A percentile compares a stretch with the other conserved stretches of the same genome.
phyloP scores from a whole-genome alignment of 163 green algal species.

The Scenedesmus sp. region DNA sequence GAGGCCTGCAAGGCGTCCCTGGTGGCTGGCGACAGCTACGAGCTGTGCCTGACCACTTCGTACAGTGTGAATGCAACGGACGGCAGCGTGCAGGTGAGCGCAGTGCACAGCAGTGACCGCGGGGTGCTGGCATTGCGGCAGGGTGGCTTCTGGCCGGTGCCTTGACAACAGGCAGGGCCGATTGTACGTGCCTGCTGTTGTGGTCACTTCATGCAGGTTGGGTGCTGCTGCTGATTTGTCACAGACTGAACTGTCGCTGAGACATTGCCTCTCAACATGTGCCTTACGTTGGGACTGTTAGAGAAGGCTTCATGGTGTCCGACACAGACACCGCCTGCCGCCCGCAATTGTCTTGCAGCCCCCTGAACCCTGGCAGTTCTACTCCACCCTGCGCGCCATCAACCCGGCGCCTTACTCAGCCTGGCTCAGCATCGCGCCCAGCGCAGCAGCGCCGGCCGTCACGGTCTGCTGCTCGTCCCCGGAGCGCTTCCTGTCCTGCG shows the following conservation, averaged over 20 bases:
- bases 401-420: conserved; percentile 97
- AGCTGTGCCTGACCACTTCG: conserved; percentile 94
- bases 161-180: too few relatives aligned
- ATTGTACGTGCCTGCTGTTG: too few relatives aligned
- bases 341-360: neutral
- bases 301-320: too few relatives aligned
- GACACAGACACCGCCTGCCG: too few relatives aligned
- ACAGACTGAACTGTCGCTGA: too few relatives aligned
- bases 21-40: conserved; percentile 93
- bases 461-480: conserved; percentile 95
- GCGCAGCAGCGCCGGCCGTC: conserved; percentile 29
- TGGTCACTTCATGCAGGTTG: too few relatives aligned
- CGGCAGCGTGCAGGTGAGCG: conserved; percentile 70
- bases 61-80: conserved; percentile 67
- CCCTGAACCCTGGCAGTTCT: conserved; percentile 75
- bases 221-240: too few relatives aligned
- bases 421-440: conserved; percentile 72
- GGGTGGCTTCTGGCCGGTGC: too few relatives aligned
- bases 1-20: conserved; percentile 83
- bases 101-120: too few relatives aligned
- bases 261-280: too few relatives aligned
- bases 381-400: conserved; percentile 81
- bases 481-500: conserved; percentile 93
- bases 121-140: too few relatives aligned
- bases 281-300: too few relatives aligned